Conservation (phyloP, 257 asterid genomes). For the Gardenia jasminoides region DNA sequence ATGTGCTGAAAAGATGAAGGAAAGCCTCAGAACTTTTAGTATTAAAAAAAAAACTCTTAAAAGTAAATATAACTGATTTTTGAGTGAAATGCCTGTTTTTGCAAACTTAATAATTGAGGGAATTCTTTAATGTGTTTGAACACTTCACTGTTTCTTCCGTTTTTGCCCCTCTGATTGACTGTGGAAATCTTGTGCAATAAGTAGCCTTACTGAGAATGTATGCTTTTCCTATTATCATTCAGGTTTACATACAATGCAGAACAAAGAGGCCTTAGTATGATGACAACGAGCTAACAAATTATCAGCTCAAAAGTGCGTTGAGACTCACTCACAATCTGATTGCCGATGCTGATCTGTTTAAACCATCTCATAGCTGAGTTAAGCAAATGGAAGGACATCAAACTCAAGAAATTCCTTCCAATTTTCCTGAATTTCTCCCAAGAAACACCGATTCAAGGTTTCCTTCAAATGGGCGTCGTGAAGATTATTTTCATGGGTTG, state of each 20-base stretch:
- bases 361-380: slow-evolving; percentile 13
- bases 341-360: slow-evolving; percentile 37
- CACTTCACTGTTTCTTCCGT: background rate
- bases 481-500: slow-evolving; percentile 36
- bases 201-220: background rate
- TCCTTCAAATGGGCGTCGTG: slow-evolving; percentile 32
- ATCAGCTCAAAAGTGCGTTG: background rate
- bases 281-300: background rate
- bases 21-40: background rate
- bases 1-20: background rate
- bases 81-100: background rate
- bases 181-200: background rate
- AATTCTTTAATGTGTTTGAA: background rate
- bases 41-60: background rate
- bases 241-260: slow-evolving; percentile 4
- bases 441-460: slow-evolving; percentile 35
- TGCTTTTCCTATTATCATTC: background rate
- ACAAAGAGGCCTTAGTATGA: background rate
- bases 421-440: slow-evolving; percentile 35
- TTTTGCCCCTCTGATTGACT: background rate
- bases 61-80: background rate
- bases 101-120: background rate
- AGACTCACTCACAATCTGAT: background rate
- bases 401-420: slow-evolving; percentile 31
- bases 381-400: slow-evolving; percentile 57